Conservation (phyloP, 1,139 yeast genomes). For the Debaryomycetaceae sp. region DNA sequence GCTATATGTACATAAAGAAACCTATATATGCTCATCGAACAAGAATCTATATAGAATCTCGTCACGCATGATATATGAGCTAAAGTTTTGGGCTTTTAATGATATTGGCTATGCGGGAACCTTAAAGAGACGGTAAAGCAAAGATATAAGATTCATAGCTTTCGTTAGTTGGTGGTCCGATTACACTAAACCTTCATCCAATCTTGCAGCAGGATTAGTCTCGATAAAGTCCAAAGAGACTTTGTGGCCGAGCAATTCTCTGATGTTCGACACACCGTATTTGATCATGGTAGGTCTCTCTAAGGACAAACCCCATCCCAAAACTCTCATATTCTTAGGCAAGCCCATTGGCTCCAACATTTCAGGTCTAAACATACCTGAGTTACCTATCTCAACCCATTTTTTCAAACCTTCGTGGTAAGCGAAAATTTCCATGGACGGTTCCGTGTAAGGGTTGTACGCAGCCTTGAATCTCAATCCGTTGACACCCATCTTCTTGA, state of each 20-base stretch:
- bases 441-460: constrained; percentile 98
- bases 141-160: not conserved
- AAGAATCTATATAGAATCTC: not conserved
- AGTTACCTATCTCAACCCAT: constrained; percentile 99
- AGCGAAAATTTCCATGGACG: constrained; percentile 95
- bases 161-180: not conserved
- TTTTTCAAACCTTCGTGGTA: constrained; percentile 92
- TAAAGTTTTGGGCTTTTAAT: not conserved
- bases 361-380: constrained; percentile 99
- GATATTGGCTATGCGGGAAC: no score
- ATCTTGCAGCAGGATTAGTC: constrained; percentile 94
- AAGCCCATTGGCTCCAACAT: constrained; percentile 98
- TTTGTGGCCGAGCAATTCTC: constrained; percentile 93
- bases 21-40: not conserved
- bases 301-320: constrained; percentile 96
- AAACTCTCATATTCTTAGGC: constrained; percentile 88
- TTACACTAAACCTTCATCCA: constrained; percentile 56
- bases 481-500: constrained; percentile 94
- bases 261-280: constrained; percentile 90
- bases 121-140: no score
- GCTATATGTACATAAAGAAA: not conserved
- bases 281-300: constrained; percentile 99
- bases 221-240: constrained; percentile 91
- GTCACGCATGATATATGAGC: not conserved
- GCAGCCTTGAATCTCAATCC: constrained; percentile 97